phyloP scores from a whole-genome alignment of 2,329 filamentous ascomycete species.

The Sordariomycetes sp. region DNA sequence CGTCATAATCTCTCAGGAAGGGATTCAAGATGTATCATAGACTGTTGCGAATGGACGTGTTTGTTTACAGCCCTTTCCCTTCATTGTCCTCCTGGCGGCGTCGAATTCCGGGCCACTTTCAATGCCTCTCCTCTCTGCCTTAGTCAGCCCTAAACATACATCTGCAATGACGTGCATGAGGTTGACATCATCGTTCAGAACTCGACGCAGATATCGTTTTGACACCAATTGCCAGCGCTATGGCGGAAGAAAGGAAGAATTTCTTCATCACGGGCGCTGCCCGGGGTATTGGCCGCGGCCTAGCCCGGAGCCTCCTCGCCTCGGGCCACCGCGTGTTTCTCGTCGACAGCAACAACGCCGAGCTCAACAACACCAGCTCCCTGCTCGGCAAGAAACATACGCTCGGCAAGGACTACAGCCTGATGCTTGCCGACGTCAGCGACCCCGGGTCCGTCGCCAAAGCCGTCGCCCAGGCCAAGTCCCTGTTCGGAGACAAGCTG shows the following conservation, averaged over 20 bases:
- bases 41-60: too few species aligned
- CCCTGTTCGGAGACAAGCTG: slow-evolving; percentile 23
- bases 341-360: slow-evolving; percentile 23
- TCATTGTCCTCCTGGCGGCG: too few species aligned
- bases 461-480: slow-evolving; percentile 16
- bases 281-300: slow-evolving; percentile 12
- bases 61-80: too few species aligned
- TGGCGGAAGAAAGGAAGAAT: slow-evolving; percentile 5
- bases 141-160: too few species aligned
- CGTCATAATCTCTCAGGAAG: too few species aligned
- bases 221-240: not conserved
- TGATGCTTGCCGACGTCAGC: slow-evolving; percentile 18
- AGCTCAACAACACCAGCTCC: slow-evolving; percentile 23
- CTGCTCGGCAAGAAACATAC: slow-evolving; percentile 12
- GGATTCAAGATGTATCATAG: too few species aligned
- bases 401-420: too few species aligned
- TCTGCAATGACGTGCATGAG: too few species aligned
- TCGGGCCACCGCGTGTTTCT: slow-evolving; percentile 28
- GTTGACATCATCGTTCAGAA: too few species aligned
- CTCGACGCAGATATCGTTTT: too few species aligned
- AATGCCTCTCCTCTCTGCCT: too few species aligned
- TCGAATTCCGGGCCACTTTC: too few species aligned
- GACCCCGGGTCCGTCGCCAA: slow-evolving; percentile 17
- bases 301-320: slow-evolving; percentile 19
- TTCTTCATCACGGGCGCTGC: slow-evolving; percentile 14